Base-by-base conservation (phyloP, 1,139 yeast species). In the Groenewaldozyma auringiensis region DNA sequence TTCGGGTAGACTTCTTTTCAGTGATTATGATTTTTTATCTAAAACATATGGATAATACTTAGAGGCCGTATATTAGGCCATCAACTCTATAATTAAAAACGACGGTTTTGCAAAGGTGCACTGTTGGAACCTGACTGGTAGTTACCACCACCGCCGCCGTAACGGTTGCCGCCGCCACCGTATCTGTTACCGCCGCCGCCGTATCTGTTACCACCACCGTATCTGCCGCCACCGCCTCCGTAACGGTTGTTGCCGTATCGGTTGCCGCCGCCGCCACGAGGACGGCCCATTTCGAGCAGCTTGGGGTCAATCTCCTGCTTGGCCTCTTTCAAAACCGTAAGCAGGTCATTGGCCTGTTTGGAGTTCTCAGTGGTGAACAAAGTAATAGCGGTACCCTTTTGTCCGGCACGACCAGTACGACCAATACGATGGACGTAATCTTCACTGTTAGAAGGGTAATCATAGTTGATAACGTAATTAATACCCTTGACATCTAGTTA, bases 401-500 rank as follows among this genome's bases (percentile, higher is more conserved):
- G 81, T 68, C 97, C 97, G 56, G 96, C 98, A 79, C 98, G 87
- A 67, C 98, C 98, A 53, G 97, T 89, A 81, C 98, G 87, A 66
- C 96, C 96, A 62, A 84, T 84, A 69, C 94, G 78, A 68, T 84
- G 94, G 51, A 92, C 96, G 68, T 92, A 92, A 72, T 92, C 97
- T 73, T 92, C 98, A 65, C 88, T 85, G 72, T 89, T 92, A 70
- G 88, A 88, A 62, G 98, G 97, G 88, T 89, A 89, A 68, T 92
- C 98, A 64, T 77, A 88, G 80, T 92, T 92, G 65, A 92, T 77
- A 51, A 92, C 98, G 61, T 74, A 82, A 59, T 89, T 83, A 64
- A 92, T 87, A 67, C 96, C 97, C 76, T 92, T 92, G 70, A 92
- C 98, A 72, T 92, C 97, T 88, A 69, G n/a, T n/a, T n/a, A n/a